Percentiles rank a stretch among this genome's conserved stretches.
phyloP scores from a whole-genome alignment of 495 filamentous ascomycete species.

The Penicillium arizonense region DNA sequence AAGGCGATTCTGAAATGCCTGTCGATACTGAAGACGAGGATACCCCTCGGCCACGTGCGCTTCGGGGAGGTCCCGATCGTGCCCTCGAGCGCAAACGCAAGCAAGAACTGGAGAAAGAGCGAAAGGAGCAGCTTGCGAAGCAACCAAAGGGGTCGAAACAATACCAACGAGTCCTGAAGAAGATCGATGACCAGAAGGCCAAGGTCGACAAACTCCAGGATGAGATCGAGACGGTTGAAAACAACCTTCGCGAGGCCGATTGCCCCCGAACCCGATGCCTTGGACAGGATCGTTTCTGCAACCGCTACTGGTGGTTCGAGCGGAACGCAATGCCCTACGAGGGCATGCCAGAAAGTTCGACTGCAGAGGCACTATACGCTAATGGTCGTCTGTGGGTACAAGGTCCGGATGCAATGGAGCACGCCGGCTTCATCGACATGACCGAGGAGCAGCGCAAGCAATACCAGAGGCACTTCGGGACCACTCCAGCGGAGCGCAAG shows the following conservation, averaged over 20 bases:
- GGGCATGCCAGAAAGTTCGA: slow-evolving; percentile 85
- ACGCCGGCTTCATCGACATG: slow-evolving; percentile 79
- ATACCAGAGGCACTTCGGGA: slow-evolving; percentile 63
- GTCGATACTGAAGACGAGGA: slow-evolving; percentile 65
- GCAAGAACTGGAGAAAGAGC: slow-evolving; percentile 77
- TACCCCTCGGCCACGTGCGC: slow-evolving; percentile 58
- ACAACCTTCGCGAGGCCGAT: slow-evolving; percentile 89
- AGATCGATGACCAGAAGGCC: slow-evolving; percentile 81
- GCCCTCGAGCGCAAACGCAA: slow-evolving; percentile 80
- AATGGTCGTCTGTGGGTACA: slow-evolving; percentile 97
- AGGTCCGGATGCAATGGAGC: slow-evolving; percentile 87
- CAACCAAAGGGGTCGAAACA: slow-evolving; percentile 85
- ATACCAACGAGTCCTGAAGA: slow-evolving; percentile 80
- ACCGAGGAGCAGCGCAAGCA: slow-evolving; percentile 62
- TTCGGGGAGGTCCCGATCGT: slow-evolving; percentile 75
- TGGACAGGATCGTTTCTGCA: slow-evolving; percentile 94
- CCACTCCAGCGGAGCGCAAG: slow-evolving; percentile 83
- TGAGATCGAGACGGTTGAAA: slow-evolving; percentile 78
- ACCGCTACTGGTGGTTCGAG: slow-evolving; percentile 99
- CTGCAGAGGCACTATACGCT: slow-evolving; percentile 80
- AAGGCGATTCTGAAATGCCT: slow-evolving; percentile 48
- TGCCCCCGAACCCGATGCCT: slow-evolving; percentile 86
- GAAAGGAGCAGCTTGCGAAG: slow-evolving; percentile 75
- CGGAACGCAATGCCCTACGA: slow-evolving; percentile 96
- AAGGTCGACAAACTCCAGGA: slow-evolving; percentile 77